phyloP scores from a whole-genome alignment of 352 stramenopile genomes.

The Pythium aquatile region DNA sequence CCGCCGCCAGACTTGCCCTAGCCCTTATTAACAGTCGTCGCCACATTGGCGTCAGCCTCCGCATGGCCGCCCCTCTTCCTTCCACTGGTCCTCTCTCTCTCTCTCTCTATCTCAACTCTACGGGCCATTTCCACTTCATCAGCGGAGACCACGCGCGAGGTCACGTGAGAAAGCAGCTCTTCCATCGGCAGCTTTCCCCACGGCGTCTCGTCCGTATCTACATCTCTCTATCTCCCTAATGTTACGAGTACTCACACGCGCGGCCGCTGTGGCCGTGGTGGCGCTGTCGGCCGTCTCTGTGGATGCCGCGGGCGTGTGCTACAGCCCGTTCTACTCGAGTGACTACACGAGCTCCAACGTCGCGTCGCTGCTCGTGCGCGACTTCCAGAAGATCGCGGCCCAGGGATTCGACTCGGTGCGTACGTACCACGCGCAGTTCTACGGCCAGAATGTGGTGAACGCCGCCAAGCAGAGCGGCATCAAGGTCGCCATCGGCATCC shows the following conservation, averaged over 20 bases:
- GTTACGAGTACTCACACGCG: constrained; percentile 5
- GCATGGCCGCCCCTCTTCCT: neutral
- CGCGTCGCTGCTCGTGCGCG: constrained; percentile 15
- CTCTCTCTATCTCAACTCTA: neutral
- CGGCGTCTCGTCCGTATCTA: constrained; percentile 9
- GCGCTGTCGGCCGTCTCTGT: neutral
- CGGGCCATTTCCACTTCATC: constrained; percentile 21
- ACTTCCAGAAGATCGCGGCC: constrained; percentile 23
- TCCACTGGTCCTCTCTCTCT: neutral
- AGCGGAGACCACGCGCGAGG: neutral
- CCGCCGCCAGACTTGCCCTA: constrained; percentile 9
- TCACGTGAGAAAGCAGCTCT: neutral
- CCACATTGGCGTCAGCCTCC: neutral
- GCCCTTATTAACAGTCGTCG: neutral
- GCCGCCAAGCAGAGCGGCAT: constrained; percentile 38
- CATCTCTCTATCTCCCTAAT: constrained; percentile 3
- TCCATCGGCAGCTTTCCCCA: constrained; percentile 7
- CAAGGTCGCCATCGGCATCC: constrained; percentile 61
- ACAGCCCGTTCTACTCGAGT: constrained; percentile 54
- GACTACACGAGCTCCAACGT: constrained; percentile 17
- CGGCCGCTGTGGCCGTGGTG: neutral
- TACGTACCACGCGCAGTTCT: constrained; percentile 67
- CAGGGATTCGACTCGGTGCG: constrained; percentile 61
- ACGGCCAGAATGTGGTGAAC: constrained; percentile 47
- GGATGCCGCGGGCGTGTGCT: constrained; percentile 42